Evolutionary conservation across 495 filamentous ascomycete species (phyloP).

Genomic region (Staphylotrichum tortipilum): DNA sequence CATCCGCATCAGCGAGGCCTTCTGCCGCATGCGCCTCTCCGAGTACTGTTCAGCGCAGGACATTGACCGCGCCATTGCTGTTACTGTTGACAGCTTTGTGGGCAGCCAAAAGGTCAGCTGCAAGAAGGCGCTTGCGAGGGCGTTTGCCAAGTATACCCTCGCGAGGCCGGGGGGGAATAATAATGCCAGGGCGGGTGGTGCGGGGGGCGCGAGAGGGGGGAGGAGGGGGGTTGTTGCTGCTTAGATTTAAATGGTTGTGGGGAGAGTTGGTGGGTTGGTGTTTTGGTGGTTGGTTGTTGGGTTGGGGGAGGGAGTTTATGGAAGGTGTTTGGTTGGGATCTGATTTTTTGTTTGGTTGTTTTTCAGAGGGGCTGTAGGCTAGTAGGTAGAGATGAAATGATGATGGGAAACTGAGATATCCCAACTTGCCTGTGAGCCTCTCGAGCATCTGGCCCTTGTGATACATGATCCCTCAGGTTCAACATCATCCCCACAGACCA

Average conservation of each 20-base stretch:
- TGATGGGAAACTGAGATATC: no score
- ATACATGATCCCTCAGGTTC: no score
- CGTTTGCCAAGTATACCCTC: slow-evolving; percentile 90
- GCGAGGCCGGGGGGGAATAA: slow-evolving; percentile 29
- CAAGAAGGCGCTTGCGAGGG: slow-evolving; percentile 92
- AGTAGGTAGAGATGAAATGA: no score
- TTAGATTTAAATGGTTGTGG: not conserved
- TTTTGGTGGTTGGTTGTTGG: not conserved
- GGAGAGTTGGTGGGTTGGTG: not conserved
- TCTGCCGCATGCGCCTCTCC: slow-evolving; percentile 90
- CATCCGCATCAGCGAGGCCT: slow-evolving; percentile 84
- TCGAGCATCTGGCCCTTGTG: no score
- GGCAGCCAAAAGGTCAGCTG: slow-evolving; percentile 93
- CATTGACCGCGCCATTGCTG: slow-evolving; percentile 94
- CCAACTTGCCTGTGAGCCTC: no score
- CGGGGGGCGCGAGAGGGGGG: no score
- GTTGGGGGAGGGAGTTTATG: not conserved
- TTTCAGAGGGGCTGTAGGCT: no score
- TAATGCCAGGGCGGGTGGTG: not conserved
- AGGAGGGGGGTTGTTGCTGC: not conserved
- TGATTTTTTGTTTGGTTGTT: not conserved
- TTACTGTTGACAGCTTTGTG: slow-evolving; percentile 93
- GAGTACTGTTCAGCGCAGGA: slow-evolving; percentile 86
- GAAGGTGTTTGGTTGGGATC: no score
- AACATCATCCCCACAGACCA: no score